These are phyloP conservation scores for Aspergillus hancockii DNA, from an alignment of 495 filamentous ascomycete genomes.

Conservation along the genomic window DNA sequence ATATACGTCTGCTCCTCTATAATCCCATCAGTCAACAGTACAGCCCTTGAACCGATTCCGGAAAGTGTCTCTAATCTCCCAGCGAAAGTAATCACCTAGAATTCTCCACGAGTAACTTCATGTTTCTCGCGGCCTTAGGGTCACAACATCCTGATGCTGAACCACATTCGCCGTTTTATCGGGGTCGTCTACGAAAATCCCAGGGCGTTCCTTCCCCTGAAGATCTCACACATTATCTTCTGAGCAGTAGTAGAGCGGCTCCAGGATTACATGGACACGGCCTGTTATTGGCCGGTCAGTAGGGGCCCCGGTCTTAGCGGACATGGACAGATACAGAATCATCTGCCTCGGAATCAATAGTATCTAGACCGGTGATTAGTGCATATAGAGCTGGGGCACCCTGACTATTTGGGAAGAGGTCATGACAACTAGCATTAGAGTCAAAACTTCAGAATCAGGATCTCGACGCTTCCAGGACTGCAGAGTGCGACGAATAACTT, in stretches of 20 bases:
- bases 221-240: background rate
- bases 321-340: background rate
- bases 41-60: background rate
- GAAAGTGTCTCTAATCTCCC: background rate
- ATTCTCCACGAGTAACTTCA: background rate
- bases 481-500: background rate
- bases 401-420: background rate
- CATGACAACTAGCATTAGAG: background rate
- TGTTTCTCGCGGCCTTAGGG: background rate
- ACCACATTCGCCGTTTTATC: background rate
- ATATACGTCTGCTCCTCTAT: background rate
- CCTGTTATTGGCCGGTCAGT: background rate
- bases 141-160: background rate
- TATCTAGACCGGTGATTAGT: background rate
- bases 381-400: background rate
- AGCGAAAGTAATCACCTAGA: background rate
- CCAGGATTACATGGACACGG: background rate
- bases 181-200: background rate
- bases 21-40: conserved; percentile 6
- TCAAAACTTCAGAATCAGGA: background rate
- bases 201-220: background rate
- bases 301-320: background rate
- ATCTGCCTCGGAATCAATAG: background rate
- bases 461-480: background rate
- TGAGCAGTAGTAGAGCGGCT: background rate